Evolutionary conservation across 768 basidiomycete genomes (phyloP), one percentile per base, ranked within the genome.

Genomic region (Rhizopogon roseolus): DNA sequence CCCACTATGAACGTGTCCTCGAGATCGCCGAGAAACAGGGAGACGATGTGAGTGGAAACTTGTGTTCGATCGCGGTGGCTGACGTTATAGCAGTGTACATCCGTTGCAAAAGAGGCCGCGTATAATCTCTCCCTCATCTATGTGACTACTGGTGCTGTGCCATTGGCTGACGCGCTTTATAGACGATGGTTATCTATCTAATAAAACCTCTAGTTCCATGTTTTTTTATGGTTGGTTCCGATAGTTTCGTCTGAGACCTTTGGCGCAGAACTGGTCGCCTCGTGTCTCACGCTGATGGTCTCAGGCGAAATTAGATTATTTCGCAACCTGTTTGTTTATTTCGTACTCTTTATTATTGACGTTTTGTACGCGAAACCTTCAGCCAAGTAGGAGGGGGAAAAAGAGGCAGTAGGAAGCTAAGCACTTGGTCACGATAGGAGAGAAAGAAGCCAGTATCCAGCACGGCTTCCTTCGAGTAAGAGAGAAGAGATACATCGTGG

Each of bases 401-500:
- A 41, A 98, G 81, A n/a, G 86, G 85, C 54, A 93, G 84, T 19
- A 90, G 69, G 69, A 88, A 89, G 54, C 80, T 80, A 36, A 89
- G 82, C 52, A 93, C 85, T 66, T 90, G 81, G 66, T 92, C 82
- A 34, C 91, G 87, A 69, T 91, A 93, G 22, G 81, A 82, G 41
- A 97, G 82, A 1, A 89, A 86, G 67, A 94, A 93, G 6, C 89
- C 88, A 22, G 92, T 91, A 63, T 93, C 91, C 40, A 95, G 84
- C 42, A 92, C 88, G 39, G 91, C 90, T 58, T 93, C 88, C 81
- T 98, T 89, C 27, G 96, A 83, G 67, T 98, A 99, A 25, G 89
- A 82, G 6, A 99, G 78, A 5, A 98, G 76, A 7, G 80, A 79
- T 11, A 84, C 82, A 61, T 98, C 96, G 41, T 79, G 75, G 5